A percentile compares a stretch with the other conserved stretches of the same genome.
Conservation (phyloP, 164 flowering plant genomes). For the Stephania yunnanensis region DNA sequence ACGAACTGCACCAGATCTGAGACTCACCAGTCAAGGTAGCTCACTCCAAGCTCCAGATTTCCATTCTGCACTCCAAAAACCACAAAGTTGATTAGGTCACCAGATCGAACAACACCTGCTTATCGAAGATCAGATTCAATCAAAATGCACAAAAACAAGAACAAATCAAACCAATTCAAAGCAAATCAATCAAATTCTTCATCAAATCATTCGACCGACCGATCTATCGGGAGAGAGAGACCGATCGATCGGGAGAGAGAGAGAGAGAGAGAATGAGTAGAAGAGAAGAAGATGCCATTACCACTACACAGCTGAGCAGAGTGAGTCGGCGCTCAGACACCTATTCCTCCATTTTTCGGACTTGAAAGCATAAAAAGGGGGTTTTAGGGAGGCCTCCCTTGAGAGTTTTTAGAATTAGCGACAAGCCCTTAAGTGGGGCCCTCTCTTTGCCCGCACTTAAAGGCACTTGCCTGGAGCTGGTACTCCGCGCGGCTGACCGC, state of each 20-base stretch:
- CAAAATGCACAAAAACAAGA: background rate
- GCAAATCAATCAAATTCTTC: too few species aligned
- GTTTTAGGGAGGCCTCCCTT: background rate
- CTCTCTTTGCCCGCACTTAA: background rate
- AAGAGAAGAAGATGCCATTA: background rate
- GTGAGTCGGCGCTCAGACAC: background rate
- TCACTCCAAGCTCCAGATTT: background rate
- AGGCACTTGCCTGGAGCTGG: background rate
- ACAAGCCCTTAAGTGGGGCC: background rate
- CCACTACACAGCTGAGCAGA: too few species aligned
- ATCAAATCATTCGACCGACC: too few species aligned
- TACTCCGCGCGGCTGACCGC: constrained; percentile 1
- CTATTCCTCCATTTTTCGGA: background rate
- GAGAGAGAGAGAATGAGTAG: background rate
- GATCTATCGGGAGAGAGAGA: background rate
- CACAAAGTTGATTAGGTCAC: background rate
- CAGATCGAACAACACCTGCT: background rate
- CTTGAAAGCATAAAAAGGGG: background rate
- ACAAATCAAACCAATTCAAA: background rate
- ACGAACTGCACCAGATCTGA: background rate
- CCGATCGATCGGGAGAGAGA: background rate
- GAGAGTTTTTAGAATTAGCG: background rate
- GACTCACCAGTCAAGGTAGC: background rate
- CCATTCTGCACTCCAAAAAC: background rate
- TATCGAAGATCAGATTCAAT: background rate